These are phyloP conservation scores for Moesziomyces sp. DNA, from an alignment of 1,284 basidiomycete genomes.

Conservation along the genomic window DNA sequence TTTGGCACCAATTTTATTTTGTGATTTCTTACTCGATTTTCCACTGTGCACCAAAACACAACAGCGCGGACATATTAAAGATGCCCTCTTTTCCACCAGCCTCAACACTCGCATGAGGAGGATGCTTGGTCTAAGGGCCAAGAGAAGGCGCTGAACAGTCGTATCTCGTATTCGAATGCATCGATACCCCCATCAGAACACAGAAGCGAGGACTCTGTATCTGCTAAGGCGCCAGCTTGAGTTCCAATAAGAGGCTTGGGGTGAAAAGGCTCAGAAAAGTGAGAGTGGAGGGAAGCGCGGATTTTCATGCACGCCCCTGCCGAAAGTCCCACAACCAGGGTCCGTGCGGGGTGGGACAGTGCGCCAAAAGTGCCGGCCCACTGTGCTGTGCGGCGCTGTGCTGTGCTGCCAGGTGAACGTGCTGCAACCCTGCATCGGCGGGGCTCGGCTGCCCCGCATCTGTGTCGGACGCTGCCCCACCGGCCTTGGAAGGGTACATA, in stretches of 20 bases:
- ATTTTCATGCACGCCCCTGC: slow-evolving; percentile 11
- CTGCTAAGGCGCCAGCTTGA: too few species aligned
- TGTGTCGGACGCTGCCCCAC: neutral
- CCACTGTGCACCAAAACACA: neutral
- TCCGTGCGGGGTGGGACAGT: slow-evolving; percentile 26
- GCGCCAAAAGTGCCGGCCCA: neutral
- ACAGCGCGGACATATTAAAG: slow-evolving; percentile 33
- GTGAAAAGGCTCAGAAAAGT: neutral
- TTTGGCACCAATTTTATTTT: neutral
- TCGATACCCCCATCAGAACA: neutral
- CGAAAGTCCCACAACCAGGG: slow-evolving; percentile 18
- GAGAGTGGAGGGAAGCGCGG: slow-evolving; percentile 11
- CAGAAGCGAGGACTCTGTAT: too few species aligned
- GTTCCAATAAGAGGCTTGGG: too few species aligned
- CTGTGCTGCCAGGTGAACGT: neutral
- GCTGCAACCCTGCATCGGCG: neutral
- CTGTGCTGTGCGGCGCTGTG: neutral
- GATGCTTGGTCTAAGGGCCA: slow-evolving; percentile 43
- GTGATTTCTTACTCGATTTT: neutral
- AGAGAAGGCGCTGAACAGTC: slow-evolving; percentile 17
- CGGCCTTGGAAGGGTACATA: neutral
- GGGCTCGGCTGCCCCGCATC: neutral
- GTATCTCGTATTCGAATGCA: neutral
- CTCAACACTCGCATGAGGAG: slow-evolving; percentile 39
- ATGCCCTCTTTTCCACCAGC: slow-evolving; percentile 42